Conservation (phyloP, 2,329 filamentous ascomycete genomes). For the Chaetothyriales sp. region DNA sequence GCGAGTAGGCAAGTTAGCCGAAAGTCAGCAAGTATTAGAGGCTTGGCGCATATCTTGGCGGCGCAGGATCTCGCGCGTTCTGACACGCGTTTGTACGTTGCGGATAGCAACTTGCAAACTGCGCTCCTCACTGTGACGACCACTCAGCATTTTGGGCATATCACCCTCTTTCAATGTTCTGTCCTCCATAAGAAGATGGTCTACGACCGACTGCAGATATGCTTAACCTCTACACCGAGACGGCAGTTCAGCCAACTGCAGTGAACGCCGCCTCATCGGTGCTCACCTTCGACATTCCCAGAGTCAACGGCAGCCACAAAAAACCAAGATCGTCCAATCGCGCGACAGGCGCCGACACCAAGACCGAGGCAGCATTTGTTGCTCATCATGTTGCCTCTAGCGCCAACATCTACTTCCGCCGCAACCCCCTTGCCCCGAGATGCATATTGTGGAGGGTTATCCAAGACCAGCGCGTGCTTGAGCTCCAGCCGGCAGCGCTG, state of each 20-base stretch:
- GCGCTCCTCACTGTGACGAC: not conserved
- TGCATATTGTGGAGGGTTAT: constrained; percentile 85
- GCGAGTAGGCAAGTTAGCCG: no score
- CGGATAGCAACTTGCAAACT: not conserved
- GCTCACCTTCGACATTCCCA: constrained; percentile 9
- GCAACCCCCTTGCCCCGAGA: constrained; percentile 58
- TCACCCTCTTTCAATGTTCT: not conserved
- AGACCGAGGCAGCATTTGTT: constrained; percentile 51
- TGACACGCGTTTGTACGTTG: not conserved
- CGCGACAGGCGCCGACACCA: constrained; percentile 2
- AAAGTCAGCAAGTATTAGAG: no score
- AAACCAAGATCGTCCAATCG: constrained; percentile 9
- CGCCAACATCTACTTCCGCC: constrained; percentile 72
- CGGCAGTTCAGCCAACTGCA: constrained; percentile 13
- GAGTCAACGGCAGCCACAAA: constrained; percentile 13
- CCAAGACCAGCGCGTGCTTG: constrained; percentile 63
- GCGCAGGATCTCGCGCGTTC: no score
- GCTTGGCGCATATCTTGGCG: no score
- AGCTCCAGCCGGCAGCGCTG: constrained; percentile 70
- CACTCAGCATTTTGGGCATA: not conserved
- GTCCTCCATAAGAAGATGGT: not conserved
- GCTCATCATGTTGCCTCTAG: constrained; percentile 58
- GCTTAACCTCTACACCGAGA: constrained; percentile 18
- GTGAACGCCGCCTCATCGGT: constrained; percentile 7
- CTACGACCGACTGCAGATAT: constrained; percentile 6